Percentiles rank a stretch among this genome's conserved stretches.
Conservation (phyloP, 2,329 filamentous ascomycete species). For the Clathrospora elynae region DNA sequence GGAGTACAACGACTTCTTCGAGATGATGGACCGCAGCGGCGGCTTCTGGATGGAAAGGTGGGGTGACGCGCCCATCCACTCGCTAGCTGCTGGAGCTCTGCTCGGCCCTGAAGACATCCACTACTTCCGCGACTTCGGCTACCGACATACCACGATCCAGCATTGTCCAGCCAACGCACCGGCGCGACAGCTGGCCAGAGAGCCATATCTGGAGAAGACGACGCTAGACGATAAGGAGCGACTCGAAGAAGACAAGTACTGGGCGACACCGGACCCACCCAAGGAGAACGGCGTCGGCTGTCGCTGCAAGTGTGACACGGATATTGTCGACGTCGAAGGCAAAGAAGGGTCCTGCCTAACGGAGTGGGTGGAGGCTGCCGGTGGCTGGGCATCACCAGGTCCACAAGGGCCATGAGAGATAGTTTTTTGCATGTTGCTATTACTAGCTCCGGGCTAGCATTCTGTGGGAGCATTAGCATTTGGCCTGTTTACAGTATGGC, state of each 20-base stretch:
- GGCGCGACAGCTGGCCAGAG: conserved; percentile 77
- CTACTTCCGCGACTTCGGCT: conserved; percentile 99
- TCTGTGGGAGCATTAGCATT: conserved; percentile 26
- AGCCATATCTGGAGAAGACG: conserved; percentile 80
- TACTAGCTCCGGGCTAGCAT: conserved; percentile 27
- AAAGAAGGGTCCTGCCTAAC: conserved; percentile 94
- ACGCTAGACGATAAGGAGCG: conserved; percentile 82
- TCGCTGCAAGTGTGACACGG: conserved; percentile 93
- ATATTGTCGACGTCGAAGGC: conserved; percentile 96
- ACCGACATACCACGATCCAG: conserved; percentile 97
- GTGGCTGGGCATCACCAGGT: conserved; percentile 76
- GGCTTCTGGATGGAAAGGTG: conserved; percentile 99
- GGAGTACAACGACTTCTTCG: conserved; percentile 96
- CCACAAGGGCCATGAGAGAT: conserved; percentile 14
- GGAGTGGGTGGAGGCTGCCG: conserved; percentile 97
- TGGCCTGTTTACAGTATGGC: conserved; percentile 25
- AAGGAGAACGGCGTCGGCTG: conserved; percentile 98
- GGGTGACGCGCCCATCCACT: conserved; percentile 98
- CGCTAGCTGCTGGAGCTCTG: conserved; percentile 88
- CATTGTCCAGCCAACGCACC: conserved; percentile 97
- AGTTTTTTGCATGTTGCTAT: conserved; percentile 20
- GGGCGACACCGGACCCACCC: conserved; percentile 82
- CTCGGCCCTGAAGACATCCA: conserved; percentile 84
- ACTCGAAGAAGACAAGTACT: conserved; percentile 93
- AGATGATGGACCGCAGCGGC: conserved; percentile 97